Evolutionary conservation across 1,139 yeast genomes (phyloP), one percentile per base, ranked within the genome.

Genomic region (Saccharomycopsis hybrid): DNA sequence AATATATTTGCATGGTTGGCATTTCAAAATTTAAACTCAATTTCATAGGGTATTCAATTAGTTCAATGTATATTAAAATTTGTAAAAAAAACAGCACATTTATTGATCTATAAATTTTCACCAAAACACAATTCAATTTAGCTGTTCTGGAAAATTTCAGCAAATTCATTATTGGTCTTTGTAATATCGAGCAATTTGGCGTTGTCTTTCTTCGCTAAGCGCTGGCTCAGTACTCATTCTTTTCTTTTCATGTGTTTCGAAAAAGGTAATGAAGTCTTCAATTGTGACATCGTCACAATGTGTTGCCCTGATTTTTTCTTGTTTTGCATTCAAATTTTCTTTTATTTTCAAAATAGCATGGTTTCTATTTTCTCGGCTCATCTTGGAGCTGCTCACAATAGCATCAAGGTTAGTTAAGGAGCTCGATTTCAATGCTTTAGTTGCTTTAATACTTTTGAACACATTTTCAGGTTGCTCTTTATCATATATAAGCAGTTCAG

Each of bases 271-370:
- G 43, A 68, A 68, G 24, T 65, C 66, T 3, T 59, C 61, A 40
- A 67, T 52, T 4, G 55, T 62, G 13, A 67, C 62, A 9, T 55
- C 57, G 49, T 67, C 71, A 46, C 65, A 61, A 31, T 56, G 57
- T 11, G 48, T 52, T 0, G 67, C 66, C 43, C 69, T 55, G 1
- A 58, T 29, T 0, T 61, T 58, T 52, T 68, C 72, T 18, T 54
- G 52, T 9, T 58, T 62, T 5, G 55, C 59, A 44, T 67, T 66
- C 25, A 47, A 42, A 49, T 68, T 68, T 3, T 56, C 40, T 46
- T 54, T 64, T 13, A 56, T 62, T 32, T 65, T 66, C 48, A 68
- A 55, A 11, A 66, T 66, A 1, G 72, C 28, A n/a, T n/a, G n/a
- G 25, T 18, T 42, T 30, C 13, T 36, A 24, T 25, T 25, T 45